Evolutionary conservation across 2,329 filamentous ascomycete genomes (phyloP).

Genomic region (Botryotinia globosa): DNA sequence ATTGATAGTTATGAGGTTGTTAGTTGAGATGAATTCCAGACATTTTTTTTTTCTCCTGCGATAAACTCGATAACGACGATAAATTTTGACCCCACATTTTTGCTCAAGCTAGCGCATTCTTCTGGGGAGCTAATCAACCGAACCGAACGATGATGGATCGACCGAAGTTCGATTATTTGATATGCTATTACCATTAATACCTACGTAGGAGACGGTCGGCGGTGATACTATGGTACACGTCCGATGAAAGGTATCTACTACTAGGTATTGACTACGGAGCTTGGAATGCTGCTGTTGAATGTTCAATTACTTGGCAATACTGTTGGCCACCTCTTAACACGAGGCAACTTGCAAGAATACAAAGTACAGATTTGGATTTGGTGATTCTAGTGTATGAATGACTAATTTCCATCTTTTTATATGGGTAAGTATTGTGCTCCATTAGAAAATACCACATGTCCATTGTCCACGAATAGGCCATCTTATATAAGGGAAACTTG

Average conservation of each 20-base stretch:
- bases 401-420: neutral
- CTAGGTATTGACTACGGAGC: neutral
- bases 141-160: neutral
- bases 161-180: neutral
- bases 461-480: neutral
- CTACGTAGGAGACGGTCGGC: neutral
- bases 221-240: neutral
- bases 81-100: neutral
- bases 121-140: neutral
- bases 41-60: slow-evolving; percentile 2
- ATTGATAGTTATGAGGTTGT: neutral
- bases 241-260: neutral
- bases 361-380: too few relatives aligned
- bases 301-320: neutral
- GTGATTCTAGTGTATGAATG: neutral
- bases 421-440: neutral
- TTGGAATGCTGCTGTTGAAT: neutral
- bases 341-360: neutral
- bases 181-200: neutral
- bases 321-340: neutral
- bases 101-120: neutral
- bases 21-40: neutral
- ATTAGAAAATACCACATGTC: neutral
- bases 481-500: neutral
- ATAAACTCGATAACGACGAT: slow-evolving; percentile 10